These are phyloP conservation scores for Diaporthe sp. DNA, from an alignment of 2,329 filamentous ascomycete species.

Conservation along the genomic window DNA sequence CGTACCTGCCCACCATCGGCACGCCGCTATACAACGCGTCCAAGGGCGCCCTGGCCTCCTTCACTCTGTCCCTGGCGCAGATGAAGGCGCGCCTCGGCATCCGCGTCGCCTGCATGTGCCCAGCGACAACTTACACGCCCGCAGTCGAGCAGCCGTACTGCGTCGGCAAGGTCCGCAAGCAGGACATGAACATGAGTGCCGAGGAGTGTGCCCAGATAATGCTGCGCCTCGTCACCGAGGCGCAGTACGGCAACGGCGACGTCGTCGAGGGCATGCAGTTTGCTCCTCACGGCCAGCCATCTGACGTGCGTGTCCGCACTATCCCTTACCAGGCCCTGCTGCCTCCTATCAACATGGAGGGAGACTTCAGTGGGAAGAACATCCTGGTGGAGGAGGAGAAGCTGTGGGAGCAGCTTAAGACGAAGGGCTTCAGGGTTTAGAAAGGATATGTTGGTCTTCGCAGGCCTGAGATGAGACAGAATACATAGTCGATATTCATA, in stretches of 20 bases:
- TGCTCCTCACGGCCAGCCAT: conserved; percentile 14
- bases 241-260: conserved; percentile 34
- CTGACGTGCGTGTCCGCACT: conserved; percentile 33
- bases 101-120: conserved; percentile 37
- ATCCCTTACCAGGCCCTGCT: conserved; percentile 34
- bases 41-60: conserved; percentile 41
- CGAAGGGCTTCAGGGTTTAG: conserved; percentile 33
- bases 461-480: no score
- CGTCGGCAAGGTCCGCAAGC: conserved; percentile 31
- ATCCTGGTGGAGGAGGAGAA: conserved; percentile 40
- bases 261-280: conserved; percentile 39
- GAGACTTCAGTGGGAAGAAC: conserved; percentile 40
- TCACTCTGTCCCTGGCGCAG: conserved; percentile 38
- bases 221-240: conserved; percentile 35
- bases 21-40: conserved; percentile 40
- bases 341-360: conserved; percentile 35
- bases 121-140: conserved; percentile 35
- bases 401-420: conserved; percentile 38
- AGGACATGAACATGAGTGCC: conserved; percentile 38
- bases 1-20: conserved; percentile 32
- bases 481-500: background rate
- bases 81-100: conserved; percentile 33
- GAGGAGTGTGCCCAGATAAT: conserved; percentile 36
- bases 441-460: no score
- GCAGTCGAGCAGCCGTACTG: conserved; percentile 36